These are phyloP conservation scores for Bidens hawaiensis DNA, from an alignment of 140 eudicot genomes.

Conservation along the genomic window DNA sequence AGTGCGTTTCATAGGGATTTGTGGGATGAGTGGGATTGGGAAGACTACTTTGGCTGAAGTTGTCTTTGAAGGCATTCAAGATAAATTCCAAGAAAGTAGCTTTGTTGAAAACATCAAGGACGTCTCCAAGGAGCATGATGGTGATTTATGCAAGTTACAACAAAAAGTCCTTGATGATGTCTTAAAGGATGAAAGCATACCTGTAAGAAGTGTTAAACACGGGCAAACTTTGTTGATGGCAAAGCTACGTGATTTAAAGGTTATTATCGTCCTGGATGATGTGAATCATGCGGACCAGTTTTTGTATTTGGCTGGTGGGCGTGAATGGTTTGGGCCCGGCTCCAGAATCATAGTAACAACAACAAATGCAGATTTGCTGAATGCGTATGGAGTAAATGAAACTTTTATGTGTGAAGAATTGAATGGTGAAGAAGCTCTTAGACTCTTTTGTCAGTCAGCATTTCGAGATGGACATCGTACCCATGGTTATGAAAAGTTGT, in stretches of 20 bases:
- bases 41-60: constrained; percentile 27
- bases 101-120: constrained; percentile 25
- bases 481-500: constrained; percentile 10
- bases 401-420: constrained; percentile 1
- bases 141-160: constrained; percentile 11
- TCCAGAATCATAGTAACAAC: constrained; percentile 26
- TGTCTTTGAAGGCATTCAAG: constrained; percentile 3
- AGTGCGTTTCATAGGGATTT: constrained; percentile 20
- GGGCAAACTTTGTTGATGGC: constrained; percentile 3
- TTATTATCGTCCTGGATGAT: constrained; percentile 6
- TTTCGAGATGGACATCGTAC: not conserved
- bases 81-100: constrained; percentile 2
- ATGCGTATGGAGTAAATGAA: not conserved
- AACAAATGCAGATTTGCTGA: constrained; percentile 11
- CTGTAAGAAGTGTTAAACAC: not conserved
- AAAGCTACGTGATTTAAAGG: constrained; percentile 9
- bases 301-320: constrained; percentile 18
- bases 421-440: constrained; percentile 13
- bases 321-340: constrained; percentile 27
- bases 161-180: constrained; percentile 17
- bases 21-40: constrained; percentile 31
- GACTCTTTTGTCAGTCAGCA: constrained; percentile 23
- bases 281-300: constrained; percentile 25
- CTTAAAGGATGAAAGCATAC: constrained; percentile 6
- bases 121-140: not conserved